Evolutionary conservation across 208 protist species (phyloP).

Genomic region (Wallacemonas collosoma): DNA sequence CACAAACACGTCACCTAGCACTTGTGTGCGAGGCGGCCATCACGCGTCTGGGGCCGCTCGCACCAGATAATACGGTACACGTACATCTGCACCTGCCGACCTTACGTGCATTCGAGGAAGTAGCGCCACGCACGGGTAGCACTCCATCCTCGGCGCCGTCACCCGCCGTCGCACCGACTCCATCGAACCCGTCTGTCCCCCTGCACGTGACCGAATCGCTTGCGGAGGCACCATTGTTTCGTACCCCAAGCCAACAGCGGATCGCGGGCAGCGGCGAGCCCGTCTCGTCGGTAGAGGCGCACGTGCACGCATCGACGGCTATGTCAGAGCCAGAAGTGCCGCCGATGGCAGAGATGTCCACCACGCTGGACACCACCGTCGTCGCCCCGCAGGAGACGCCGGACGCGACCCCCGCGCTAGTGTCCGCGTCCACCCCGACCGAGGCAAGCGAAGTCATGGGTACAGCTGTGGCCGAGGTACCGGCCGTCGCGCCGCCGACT

Average conservation of each 20-base stretch:
- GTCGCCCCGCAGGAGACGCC: too few species aligned
- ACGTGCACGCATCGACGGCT: neutral
- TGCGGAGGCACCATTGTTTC: neutral
- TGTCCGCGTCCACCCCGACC: too few species aligned
- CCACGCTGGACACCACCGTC: too few species aligned
- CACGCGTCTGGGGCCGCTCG: neutral
- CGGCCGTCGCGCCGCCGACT: neutral
- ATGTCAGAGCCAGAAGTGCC: neutral
- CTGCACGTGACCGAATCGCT: neutral
- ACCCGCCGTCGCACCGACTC: neutral
- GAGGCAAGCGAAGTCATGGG: too few species aligned
- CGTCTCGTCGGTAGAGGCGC: neutral
- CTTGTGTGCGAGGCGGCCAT: conserved; percentile 11
- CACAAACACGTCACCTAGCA: conserved; percentile 9
- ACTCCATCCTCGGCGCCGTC: neutral
- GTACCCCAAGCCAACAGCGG: conserved; percentile 11
- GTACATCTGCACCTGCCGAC: neutral
- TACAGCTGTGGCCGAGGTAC: neutral
- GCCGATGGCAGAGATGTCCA: neutral
- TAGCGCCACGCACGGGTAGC: neutral
- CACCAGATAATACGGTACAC: neutral
- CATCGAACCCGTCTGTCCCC: neutral
- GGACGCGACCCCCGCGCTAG: too few species aligned
- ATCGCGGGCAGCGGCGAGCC: neutral
- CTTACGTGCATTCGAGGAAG: neutral